phyloP scores from a whole-genome alignment of 495 filamentous ascomycete species.

The Talaromyces liani region DNA sequence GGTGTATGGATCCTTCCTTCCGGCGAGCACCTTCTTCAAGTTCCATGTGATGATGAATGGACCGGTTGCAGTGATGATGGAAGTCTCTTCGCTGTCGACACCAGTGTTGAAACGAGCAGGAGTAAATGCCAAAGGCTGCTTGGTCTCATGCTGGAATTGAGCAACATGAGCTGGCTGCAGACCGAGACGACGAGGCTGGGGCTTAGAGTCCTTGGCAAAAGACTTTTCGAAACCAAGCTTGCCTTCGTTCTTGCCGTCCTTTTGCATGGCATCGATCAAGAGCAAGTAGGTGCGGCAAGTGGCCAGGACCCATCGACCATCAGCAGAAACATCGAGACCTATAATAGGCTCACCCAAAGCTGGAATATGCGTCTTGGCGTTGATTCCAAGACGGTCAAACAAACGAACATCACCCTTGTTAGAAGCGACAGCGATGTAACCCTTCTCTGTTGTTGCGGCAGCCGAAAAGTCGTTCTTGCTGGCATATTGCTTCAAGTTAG shows the following conservation, averaged over 20 bases:
- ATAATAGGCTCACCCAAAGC: slow-evolving; percentile 93
- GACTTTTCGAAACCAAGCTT: slow-evolving; percentile 95
- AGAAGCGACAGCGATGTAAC: slow-evolving; percentile 91
- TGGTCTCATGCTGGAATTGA: slow-evolving; percentile 94
- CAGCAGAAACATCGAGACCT: slow-evolving; percentile 86
- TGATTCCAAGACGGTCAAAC: slow-evolving; percentile 93
- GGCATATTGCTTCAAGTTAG: slow-evolving; percentile 86
- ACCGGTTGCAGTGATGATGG: slow-evolving; percentile 94
- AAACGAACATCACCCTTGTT: slow-evolving; percentile 97
- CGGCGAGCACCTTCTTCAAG: slow-evolving; percentile 74
- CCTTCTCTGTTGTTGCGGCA: slow-evolving; percentile 87
- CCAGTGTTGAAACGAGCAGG: slow-evolving; percentile 92
- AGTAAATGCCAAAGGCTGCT: slow-evolving; percentile 77
- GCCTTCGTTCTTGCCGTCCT: slow-evolving; percentile 90
- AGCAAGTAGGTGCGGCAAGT: slow-evolving; percentile 94
- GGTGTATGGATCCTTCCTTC: slow-evolving; percentile 78
- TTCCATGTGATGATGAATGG: slow-evolving; percentile 98
- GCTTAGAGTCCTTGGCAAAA: slow-evolving; percentile 87
- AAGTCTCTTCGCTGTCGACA: slow-evolving; percentile 68
- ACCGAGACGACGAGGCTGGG: slow-evolving; percentile 83
- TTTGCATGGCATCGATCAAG: slow-evolving; percentile 84
- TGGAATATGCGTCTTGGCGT: slow-evolving; percentile 94
- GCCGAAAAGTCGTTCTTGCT: slow-evolving; percentile 97
- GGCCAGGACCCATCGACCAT: slow-evolving; percentile 90
- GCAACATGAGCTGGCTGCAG: slow-evolving; percentile 85